phyloP scores from a whole-genome alignment of 2,329 filamentous ascomycete species.

The Phaeosphaeriaceae sp. region DNA sequence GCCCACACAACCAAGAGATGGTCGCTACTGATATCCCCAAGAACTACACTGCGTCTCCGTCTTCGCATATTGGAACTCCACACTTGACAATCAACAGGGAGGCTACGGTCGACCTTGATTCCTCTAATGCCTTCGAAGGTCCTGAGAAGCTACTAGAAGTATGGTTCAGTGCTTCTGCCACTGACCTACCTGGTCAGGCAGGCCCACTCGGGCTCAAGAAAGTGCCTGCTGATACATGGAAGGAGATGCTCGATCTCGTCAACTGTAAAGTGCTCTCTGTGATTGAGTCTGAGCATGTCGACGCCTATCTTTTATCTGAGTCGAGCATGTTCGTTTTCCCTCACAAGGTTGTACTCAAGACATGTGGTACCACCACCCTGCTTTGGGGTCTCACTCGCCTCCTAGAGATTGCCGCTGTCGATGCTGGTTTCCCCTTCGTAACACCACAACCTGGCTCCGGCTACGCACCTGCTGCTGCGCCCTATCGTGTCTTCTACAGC shows the following conservation, averaged over 20 bases:
- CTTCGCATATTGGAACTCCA: constrained; percentile 76
- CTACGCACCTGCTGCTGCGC: constrained; percentile 77
- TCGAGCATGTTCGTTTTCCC: constrained; percentile 99
- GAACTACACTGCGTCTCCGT: constrained; percentile 82
- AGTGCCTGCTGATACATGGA: constrained; percentile 85
- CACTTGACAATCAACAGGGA: constrained; percentile 97
- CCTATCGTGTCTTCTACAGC: constrained; percentile 97
- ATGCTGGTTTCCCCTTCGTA: constrained; percentile 87
- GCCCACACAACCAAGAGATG: constrained; percentile 67
- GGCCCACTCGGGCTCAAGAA: constrained; percentile 82
- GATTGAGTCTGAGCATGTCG: constrained; percentile 89
- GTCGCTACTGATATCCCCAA: constrained; percentile 80
- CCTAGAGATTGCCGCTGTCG: constrained; percentile 84
- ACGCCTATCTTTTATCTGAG: constrained; percentile 96
- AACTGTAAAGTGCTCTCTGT: constrained; percentile 98
- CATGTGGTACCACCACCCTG: constrained; percentile 94
- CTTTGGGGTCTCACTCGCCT: constrained; percentile 88
- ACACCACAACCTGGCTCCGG: constrained; percentile 70
- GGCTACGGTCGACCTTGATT: constrained; percentile 90
- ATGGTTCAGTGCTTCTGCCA: constrained; percentile 88
- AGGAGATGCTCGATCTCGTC: constrained; percentile 95
- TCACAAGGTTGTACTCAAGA: constrained; percentile 99
- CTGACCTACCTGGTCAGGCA: constrained; percentile 72
- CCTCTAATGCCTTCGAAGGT: constrained; percentile 94
- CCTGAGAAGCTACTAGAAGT: constrained; percentile 98